Base-by-base conservation (phyloP, 2,329 filamentous ascomycete species). In the Piedraia hortae region DNA sequence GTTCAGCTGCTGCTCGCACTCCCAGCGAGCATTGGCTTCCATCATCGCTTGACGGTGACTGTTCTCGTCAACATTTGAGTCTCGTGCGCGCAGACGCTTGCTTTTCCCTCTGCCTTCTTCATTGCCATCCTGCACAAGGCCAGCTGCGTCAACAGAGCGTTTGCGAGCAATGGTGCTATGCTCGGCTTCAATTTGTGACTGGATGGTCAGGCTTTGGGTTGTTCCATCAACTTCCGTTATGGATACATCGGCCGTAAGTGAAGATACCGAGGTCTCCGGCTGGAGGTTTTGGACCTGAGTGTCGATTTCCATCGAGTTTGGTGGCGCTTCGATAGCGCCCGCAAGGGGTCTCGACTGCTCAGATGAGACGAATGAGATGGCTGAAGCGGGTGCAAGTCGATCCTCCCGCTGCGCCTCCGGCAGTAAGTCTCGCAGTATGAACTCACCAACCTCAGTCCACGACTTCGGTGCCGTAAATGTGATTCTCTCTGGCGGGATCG, bases 21-120 rank as follows among this genome's bases (percentile, higher is more conserved):
- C 53, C 34, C 53, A 60, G 10, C 46, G 46, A 20, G 49, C 47
- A 27, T 64, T 59, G 18, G 58, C 53, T 13, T 47, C 42, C 10
- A 37, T 28, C 12, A 32, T 29, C n/a, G 38, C 30, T 27, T 41
- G 34, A 10, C 35, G 29, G 9, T 49, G 42, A 10, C 54, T 49
- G 16, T 56, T 53, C 4, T 45, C 42, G 14, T 51, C 50, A 6
- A 44, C 30, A 14, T 21, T 48, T 5, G 57, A 58, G 29, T 65
- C 62, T 28, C 63, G 52, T 14, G 60, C 59, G 23, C 61, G 54
- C 10, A 62, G 54, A 16, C 63, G 53, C 34, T 62, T 62, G 37
- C 62, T 66, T 33, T 62, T 61, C 7, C 48, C 45, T 21, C 62
- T 51, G 10, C 54, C 52, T 21, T 56, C 56, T 28, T 67, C 62